These are phyloP conservation scores for Boletus vermiculosoides DNA, from an alignment of 768 basidiomycete genomes.

Conservation along the genomic window DNA sequence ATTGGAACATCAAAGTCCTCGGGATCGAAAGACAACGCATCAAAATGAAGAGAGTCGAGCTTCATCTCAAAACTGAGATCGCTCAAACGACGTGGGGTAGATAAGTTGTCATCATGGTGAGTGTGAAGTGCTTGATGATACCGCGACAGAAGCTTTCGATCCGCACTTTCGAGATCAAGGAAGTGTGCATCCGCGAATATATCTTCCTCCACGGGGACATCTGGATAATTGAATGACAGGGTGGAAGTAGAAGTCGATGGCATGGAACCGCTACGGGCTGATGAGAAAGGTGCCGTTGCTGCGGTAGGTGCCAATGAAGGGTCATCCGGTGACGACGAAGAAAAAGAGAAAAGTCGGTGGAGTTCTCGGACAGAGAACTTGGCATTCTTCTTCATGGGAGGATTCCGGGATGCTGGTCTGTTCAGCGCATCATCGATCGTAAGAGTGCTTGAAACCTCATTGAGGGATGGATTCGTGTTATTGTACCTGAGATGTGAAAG, in stretches of 20 bases:
- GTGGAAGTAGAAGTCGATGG: constrained; percentile 14
- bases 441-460: constrained; percentile 10
- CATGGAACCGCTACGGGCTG: background rate
- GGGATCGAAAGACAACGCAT: constrained; percentile 64
- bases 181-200: constrained; percentile 13
- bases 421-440: constrained; percentile 9
- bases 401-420: constrained; percentile 36
- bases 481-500: constrained; percentile 13
- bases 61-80: constrained; percentile 61
- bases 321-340: constrained; percentile 22
- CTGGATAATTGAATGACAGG: constrained; percentile 13
- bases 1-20: constrained; percentile 45
- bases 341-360: constrained; percentile 32
- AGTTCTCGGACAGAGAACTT: constrained; percentile 39
- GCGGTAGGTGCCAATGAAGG: constrained; percentile 2
- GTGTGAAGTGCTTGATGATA: constrained; percentile 4
- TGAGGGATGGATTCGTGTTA: constrained; percentile 28
- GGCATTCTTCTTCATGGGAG: constrained; percentile 28
- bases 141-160: constrained; percentile 15
- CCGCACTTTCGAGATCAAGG: constrained; percentile 19
- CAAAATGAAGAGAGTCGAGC: constrained; percentile 73
- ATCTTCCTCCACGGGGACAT: constrained; percentile 22
- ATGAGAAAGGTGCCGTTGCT: background rate
- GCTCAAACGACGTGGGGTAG: constrained; percentile 18
- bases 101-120: background rate